Percentiles rank a stretch among this genome's conserved stretches.
Conservation (phyloP, 129 eudicot species). For the Smallanthus sonchifolius region DNA sequence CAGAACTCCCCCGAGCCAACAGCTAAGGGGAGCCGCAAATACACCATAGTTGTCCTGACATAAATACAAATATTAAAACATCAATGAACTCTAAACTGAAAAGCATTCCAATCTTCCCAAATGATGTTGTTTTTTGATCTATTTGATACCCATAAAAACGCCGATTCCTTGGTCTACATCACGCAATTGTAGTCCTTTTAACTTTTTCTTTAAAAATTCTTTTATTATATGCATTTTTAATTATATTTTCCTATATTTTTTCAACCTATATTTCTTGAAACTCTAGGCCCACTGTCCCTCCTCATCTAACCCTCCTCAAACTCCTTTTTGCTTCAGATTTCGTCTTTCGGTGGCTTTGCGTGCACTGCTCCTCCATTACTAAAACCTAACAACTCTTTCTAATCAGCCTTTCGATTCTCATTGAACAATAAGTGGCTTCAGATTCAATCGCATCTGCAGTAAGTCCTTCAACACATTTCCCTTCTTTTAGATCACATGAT, state of each 20-base stretch:
- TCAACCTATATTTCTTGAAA: conserved; percentile 9
- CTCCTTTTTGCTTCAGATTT: conserved; percentile 37
- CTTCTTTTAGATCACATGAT: conserved; percentile 23
- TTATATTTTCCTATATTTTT: not conserved
- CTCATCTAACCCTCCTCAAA: conserved; percentile 29
- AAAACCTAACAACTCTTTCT: conserved; percentile 3
- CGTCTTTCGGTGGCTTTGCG: conserved; percentile 49
- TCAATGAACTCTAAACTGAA: no score
- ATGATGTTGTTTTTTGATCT: no score
- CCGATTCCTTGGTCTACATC: no score
- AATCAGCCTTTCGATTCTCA: conserved; percentile 3
- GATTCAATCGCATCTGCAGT: conserved; percentile 29
- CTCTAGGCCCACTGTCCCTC: conserved; percentile 24
- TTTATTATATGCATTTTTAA: no score
- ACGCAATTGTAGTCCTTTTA: no score
- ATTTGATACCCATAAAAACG: no score
- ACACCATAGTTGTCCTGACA: no score
- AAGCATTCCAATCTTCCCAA: no score
- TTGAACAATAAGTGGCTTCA: conserved; percentile 12
- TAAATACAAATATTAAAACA: no score
- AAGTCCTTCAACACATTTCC: conserved; percentile 22
- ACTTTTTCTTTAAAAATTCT: no score
- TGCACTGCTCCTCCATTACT: conserved; percentile 29
- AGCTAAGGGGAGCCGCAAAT: no score
- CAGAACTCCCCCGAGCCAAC: no score